These are phyloP conservation scores for Clavispora phyllophila DNA, from an alignment of 805 yeast species.

Conservation along the genomic window DNA sequence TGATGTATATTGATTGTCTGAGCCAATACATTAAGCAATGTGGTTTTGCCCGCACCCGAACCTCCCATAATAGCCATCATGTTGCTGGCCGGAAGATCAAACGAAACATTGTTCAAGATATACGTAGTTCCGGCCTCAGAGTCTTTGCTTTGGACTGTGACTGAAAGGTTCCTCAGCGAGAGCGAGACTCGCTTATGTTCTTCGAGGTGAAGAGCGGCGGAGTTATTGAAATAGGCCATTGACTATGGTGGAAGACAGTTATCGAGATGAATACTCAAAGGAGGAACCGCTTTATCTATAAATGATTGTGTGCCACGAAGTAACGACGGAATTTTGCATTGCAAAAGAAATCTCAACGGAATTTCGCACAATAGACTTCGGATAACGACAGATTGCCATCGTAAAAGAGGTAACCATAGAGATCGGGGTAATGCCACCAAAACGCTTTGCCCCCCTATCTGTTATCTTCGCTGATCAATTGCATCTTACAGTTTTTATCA, in stretches of 20 bases:
- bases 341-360: too few relatives aligned
- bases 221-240: not conserved
- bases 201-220: not conserved
- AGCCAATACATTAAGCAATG: conserved; percentile 63
- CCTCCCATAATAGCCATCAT: conserved; percentile 83
- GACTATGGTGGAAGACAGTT: not conserved
- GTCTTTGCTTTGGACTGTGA: conserved; percentile 9
- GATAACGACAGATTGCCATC: too few relatives aligned
- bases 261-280: too few relatives aligned
- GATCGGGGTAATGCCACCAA: too few relatives aligned
- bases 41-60: conserved; percentile 84
- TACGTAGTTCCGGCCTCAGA: conserved; percentile 7
- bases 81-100: conserved; percentile 56
- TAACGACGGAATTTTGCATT: not conserved
- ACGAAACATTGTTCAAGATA: conserved; percentile 44
- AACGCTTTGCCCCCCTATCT: too few relatives aligned
- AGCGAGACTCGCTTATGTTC: conserved; percentile 9
- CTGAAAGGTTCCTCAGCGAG: conserved; percentile 8
- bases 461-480: too few relatives aligned
- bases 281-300: too few relatives aligned
- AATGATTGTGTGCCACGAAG: not conserved
- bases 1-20: conserved; percentile 41
- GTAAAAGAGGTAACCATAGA: too few relatives aligned
- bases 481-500: too few relatives aligned
- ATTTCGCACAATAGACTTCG: too few relatives aligned